These are phyloP conservation scores for Cladosporium sp. DNA, from an alignment of 2,329 filamentous ascomycete genomes.

Conservation along the genomic window DNA sequence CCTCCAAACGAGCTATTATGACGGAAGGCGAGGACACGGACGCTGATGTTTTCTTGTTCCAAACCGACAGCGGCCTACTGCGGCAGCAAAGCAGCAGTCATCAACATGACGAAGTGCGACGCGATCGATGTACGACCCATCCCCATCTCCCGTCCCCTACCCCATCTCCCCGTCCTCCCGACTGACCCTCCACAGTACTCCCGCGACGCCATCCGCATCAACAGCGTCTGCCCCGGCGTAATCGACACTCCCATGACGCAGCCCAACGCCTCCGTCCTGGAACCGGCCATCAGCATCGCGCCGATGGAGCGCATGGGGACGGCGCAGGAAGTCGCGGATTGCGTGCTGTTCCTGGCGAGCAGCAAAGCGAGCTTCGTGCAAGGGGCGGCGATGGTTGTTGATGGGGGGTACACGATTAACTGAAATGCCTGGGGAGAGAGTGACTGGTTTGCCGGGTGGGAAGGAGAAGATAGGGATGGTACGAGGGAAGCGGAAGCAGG, in stretches of 20 bases:
- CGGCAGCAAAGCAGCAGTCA: constrained; percentile 42
- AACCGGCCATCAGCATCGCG: constrained; percentile 26
- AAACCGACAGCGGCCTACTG: constrained; percentile 38
- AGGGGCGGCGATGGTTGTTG: constrained; percentile 39
- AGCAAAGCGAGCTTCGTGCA: constrained; percentile 43
- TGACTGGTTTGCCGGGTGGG: not conserved
- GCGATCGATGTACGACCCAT: constrained; percentile 37
- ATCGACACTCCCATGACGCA: constrained; percentile 25
- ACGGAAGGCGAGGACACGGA: not conserved
- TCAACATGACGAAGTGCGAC: constrained; percentile 42
- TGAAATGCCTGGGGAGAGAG: constrained; percentile 13
- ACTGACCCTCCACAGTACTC: constrained; percentile 17
- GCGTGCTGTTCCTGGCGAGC: constrained; percentile 40
- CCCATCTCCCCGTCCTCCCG: not conserved
- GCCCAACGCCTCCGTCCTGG: constrained; percentile 29
- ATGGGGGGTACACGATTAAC: constrained; percentile 43
- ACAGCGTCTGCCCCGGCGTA: constrained; percentile 18
- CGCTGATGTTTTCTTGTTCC: not conserved
- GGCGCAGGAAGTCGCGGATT: constrained; percentile 43
- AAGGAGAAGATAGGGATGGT: not conserved
- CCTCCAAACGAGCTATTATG: not conserved
- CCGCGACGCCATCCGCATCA: constrained; percentile 20
- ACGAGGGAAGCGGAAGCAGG: too few relatives aligned
- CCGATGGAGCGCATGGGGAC: constrained; percentile 40
- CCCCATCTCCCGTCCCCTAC: not conserved